Evolutionary conservation across 2,329 filamentous ascomycete genomes (phyloP).

Genomic region (Sporothrix dimorphospora): DNA sequence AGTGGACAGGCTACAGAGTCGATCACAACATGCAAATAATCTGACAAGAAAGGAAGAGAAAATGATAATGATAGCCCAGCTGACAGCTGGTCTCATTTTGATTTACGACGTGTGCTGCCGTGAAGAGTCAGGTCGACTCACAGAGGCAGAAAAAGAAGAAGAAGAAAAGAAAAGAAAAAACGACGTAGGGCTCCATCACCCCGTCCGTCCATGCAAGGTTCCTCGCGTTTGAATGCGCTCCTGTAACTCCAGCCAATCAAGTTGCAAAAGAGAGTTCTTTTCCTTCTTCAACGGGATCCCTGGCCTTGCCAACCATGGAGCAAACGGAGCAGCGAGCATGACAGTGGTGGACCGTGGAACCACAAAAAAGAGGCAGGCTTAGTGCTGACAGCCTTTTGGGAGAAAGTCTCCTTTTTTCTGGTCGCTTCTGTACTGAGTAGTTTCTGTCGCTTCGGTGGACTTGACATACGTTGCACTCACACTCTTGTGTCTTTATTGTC

Average conservation of each 20-base stretch:
- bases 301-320: not conserved
- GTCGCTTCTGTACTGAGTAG: not conserved
- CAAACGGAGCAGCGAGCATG: not conserved
- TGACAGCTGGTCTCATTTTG: not conserved
- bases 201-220: not conserved
- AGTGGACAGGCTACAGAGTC: not conserved
- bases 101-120: not conserved
- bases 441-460: not conserved
- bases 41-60: not conserved
- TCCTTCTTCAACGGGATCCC: not conserved
- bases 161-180: not conserved
- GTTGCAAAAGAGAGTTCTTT: not conserved
- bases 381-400: conserved; percentile 5
- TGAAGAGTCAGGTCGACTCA: not conserved
- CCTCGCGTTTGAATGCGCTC: not conserved
- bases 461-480: not conserved
- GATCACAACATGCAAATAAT: not conserved
- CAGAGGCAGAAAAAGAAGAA: not conserved
- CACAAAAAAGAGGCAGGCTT: not conserved
- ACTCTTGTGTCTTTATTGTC: not conserved
- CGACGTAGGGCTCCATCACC: not conserved
- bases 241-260: conserved; percentile 9
- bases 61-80: not conserved
- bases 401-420: not conserved
- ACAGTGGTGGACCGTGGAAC: not conserved